A percentile compares a stretch with the other conserved stretches of the same genome.
These are phyloP conservation scores for Cyclotella choctawhatcheeana DNA, from an alignment of 108 stramenopile species.

Conservation along the genomic window DNA sequence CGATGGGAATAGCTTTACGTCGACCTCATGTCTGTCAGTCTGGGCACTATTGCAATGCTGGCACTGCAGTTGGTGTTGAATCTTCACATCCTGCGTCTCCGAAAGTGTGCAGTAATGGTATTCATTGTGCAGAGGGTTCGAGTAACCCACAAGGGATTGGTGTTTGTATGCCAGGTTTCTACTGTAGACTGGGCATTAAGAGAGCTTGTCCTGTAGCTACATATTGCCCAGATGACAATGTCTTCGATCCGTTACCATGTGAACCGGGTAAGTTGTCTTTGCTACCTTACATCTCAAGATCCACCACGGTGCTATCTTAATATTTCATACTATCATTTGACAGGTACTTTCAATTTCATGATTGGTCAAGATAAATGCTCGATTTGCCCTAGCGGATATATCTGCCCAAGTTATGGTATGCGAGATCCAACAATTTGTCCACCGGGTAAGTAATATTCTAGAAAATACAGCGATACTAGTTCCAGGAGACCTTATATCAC, in stretches of 20 bases:
- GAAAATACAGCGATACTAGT: too few relatives aligned
- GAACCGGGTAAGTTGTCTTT: slow-evolving; percentile 53
- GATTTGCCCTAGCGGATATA: slow-evolving; percentile 72
- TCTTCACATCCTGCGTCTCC: slow-evolving; percentile 39
- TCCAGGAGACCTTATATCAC: too few relatives aligned
- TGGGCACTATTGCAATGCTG: slow-evolving; percentile 75
- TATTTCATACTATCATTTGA: too few relatives aligned
- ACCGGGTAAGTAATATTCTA: too few relatives aligned
- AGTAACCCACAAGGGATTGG: slow-evolving; percentile 67
- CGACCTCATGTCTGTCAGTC: slow-evolving; percentile 66
- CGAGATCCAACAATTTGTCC: slow-evolving; percentile 73
- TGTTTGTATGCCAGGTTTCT: slow-evolving; percentile 78
- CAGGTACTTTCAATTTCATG: slow-evolving; percentile 69
- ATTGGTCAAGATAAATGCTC: slow-evolving; percentile 77
- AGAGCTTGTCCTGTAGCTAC: slow-evolving; percentile 73
- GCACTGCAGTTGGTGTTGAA: slow-evolving; percentile 36
- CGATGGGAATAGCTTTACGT: slow-evolving; percentile 51
- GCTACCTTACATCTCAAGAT: too few relatives aligned
- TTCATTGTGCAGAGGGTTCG: slow-evolving; percentile 79
- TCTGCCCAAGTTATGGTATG: slow-evolving; percentile 80
- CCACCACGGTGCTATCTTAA: too few relatives aligned
- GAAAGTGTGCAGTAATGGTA: slow-evolving; percentile 31
- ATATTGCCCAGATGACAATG: slow-evolving; percentile 81
- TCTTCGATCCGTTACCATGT: slow-evolving; percentile 72
- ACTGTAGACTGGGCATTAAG: slow-evolving; percentile 57